Evolutionary conservation across 1,139 yeast genomes (phyloP).

Genomic region (Protomyces inouyei): DNA sequence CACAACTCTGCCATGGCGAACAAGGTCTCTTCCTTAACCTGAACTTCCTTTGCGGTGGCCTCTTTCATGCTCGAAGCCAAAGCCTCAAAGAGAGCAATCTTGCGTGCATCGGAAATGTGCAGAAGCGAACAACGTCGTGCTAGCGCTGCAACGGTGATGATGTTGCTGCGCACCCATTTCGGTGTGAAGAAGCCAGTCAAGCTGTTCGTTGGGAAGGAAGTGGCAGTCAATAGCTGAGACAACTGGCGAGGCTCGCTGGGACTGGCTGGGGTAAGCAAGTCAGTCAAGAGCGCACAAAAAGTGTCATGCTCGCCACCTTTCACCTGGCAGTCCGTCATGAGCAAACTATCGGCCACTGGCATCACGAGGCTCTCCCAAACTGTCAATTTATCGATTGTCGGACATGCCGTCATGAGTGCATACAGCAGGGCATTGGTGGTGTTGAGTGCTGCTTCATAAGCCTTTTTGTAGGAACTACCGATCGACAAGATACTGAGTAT

Average conservation of each 20-base stretch:
- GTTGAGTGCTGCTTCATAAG: slow-evolving; percentile 26
- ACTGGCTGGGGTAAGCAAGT: slow-evolving; percentile 6
- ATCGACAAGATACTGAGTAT: slow-evolving; percentile 6
- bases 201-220: slow-evolving; percentile 1
- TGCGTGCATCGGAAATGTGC: background rate
- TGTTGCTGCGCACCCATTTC: slow-evolving; percentile 28
- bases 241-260: slow-evolving; percentile 22
- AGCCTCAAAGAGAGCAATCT: slow-evolving; percentile 12
- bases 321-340: background rate
- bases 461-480: background rate
- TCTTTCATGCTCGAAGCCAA: slow-evolving; percentile 6
- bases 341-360: slow-evolving; percentile 1
- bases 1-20: slow-evolving; percentile 17
- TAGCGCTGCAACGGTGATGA: background rate
- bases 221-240: slow-evolving; percentile 23
- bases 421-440: slow-evolving; percentile 25
- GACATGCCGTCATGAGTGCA: slow-evolving; percentile 16
- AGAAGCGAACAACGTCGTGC: slow-evolving; percentile 3
- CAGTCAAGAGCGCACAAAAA: background rate
- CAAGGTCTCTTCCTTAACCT: slow-evolving; percentile 24
- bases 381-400: background rate
- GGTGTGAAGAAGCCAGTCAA: slow-evolving; percentile 14
- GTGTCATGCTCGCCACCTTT: slow-evolving; percentile 4
- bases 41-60: slow-evolving; percentile 28
- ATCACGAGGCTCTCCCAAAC: slow-evolving; percentile 23